Percentiles rank a stretch among this genome's conserved stretches.
phyloP scores from a whole-genome alignment of 2,329 filamentous ascomycete species.

The Tolypocladium tropicale region DNA sequence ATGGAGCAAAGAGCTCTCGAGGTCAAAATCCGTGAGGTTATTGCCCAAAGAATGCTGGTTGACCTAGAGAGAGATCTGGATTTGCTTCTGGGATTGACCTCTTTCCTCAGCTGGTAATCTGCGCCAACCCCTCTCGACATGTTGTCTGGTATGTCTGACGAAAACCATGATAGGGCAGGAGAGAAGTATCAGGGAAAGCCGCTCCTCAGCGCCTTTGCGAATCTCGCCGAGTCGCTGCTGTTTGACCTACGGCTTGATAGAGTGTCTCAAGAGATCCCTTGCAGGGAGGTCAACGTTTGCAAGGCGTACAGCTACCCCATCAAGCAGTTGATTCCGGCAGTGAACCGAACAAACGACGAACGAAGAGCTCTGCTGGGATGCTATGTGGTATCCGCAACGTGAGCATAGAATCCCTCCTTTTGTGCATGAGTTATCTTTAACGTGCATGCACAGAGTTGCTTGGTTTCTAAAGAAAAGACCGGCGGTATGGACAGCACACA shows the following conservation, averaged over 20 bases:
- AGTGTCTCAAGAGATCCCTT: slow-evolving; percentile 3
- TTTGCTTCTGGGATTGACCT: background rate
- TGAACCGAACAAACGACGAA: background rate
- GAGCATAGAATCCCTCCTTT: background rate
- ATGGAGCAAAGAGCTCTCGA: slow-evolving; percentile 12
- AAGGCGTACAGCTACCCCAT: slow-evolving; percentile 8
- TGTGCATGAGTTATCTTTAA: background rate
- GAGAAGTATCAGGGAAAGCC: slow-evolving; percentile 6
- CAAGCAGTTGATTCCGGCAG: slow-evolving; percentile 2
- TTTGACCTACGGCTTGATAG: slow-evolving; percentile 10
- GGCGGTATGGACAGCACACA: slow-evolving; percentile 41
- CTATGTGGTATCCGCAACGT: background rate
- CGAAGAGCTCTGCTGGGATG: background rate
- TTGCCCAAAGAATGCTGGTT: slow-evolving; percentile 7
- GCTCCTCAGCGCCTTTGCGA: slow-evolving; percentile 5
- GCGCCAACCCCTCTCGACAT: background rate
- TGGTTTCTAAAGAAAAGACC: slow-evolving; percentile 25
- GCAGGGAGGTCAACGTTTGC: slow-evolving; percentile 5
- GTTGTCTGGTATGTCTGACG: background rate
- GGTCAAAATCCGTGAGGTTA: slow-evolving; percentile 7
- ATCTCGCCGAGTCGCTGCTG: slow-evolving; percentile 7
- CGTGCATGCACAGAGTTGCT: slow-evolving; percentile 4
- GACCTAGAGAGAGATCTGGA: background rate
- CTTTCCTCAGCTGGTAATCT: background rate
- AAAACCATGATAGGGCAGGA: slow-evolving; percentile 2